Percentiles rank a stretch among this genome's conserved stretches.
Conservation (phyloP, 1,139 yeast genomes). For the Debaryomyces sp. region DNA sequence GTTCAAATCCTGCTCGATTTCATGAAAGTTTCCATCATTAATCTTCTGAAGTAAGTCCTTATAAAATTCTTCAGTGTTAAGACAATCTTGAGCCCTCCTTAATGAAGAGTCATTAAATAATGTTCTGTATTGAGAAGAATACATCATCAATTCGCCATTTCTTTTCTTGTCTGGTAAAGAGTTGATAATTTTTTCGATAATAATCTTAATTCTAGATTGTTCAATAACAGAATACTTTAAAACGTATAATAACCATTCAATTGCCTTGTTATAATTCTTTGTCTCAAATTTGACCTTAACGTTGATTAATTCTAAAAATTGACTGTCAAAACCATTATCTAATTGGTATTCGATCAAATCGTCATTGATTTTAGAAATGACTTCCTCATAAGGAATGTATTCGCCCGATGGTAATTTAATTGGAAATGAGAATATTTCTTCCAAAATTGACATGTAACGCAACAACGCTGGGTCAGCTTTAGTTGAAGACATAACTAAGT, state of each 20-base stretch:
- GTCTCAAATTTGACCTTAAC: conserved; percentile 65
- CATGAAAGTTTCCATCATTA: conserved; percentile 51
- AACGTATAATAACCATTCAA: conserved; percentile 74
- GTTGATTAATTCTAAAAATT: conserved; percentile 65
- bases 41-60: conserved; percentile 53
- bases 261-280: conserved; percentile 64
- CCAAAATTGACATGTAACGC: conserved; percentile 68
- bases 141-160: conserved; percentile 72
- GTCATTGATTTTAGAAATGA: conserved; percentile 67
- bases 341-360: conserved; percentile 68
- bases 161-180: conserved; percentile 81
- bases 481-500: conserved; percentile 64
- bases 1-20: conserved; percentile 58
- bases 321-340: conserved; percentile 60
- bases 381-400: conserved; percentile 68
- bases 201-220: conserved; percentile 65
- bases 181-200: conserved; percentile 74
- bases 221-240: conserved; percentile 72
- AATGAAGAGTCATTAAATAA: conserved; percentile 61
- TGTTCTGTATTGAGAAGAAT: conserved; percentile 59
- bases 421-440: conserved; percentile 71
- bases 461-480: conserved; percentile 59
- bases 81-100: conserved; percentile 65
- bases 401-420: conserved; percentile 64
- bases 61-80: conserved; percentile 63